These are phyloP conservation scores for Colletotrichum eremochloae DNA, from an alignment of 2,329 filamentous ascomycete species.

Conservation along the genomic window DNA sequence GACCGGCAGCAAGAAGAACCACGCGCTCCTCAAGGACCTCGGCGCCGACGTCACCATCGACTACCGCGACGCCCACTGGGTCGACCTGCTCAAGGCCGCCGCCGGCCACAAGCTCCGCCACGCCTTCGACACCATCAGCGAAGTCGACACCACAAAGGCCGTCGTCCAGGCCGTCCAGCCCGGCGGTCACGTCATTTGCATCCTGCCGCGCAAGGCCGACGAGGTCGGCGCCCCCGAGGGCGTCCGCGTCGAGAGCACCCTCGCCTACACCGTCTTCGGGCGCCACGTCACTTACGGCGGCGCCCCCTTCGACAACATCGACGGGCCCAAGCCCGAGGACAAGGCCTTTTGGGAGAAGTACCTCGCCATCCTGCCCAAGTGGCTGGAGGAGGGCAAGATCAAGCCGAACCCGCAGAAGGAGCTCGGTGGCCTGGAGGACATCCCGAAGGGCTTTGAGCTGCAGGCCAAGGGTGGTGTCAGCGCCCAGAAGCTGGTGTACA, in stretches of 20 bases:
- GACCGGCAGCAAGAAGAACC: conserved; percentile 49
- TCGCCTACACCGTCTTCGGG: conserved; percentile 35
- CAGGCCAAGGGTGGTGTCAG: conserved; percentile 33
- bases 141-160: conserved; percentile 48
- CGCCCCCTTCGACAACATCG: conserved; percentile 24
- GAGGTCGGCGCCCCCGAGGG: conserved; percentile 31
- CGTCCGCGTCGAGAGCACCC: conserved; percentile 38
- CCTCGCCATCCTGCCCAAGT: conserved; percentile 16
- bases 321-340: conserved; percentile 26
- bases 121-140: conserved; percentile 51
- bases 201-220: conserved; percentile 44
- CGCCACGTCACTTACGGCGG: conserved; percentile 11
- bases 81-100: conserved; percentile 44
- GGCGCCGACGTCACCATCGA: conserved; percentile 64
- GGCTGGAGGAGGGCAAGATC: conserved; percentile 22
- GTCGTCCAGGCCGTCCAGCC: conserved; percentile 46
- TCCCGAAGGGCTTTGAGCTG: conserved; percentile 34
- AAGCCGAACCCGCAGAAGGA: conserved; percentile 38
- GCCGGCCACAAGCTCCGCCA: conserved; percentile 25
- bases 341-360: conserved; percentile 41
- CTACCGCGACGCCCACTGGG: conserved; percentile 51
- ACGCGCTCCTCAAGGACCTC: conserved; percentile 54
- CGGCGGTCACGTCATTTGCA: conserved; percentile 49
- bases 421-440: conserved; percentile 32
- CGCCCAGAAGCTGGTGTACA: conserved; percentile 37